These are phyloP conservation scores for Limnomonas spitsbergensis DNA, from an alignment of 139 green algal species.

Conservation along the genomic window DNA sequence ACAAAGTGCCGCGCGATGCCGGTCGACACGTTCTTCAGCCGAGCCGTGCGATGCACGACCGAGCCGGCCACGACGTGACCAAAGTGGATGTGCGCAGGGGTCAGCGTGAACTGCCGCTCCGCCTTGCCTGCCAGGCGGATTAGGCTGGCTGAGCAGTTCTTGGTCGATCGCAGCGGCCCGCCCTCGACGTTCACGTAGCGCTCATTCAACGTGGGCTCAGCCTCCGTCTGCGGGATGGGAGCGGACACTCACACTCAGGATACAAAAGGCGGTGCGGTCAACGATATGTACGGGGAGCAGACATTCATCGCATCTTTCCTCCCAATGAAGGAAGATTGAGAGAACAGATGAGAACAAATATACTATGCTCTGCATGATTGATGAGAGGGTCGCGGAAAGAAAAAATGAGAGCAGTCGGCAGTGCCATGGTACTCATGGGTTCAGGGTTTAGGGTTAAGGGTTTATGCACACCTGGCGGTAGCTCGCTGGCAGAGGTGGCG, in stretches of 20 bases:
- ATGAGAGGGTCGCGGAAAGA: too few relatives aligned
- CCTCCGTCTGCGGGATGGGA: neutral
- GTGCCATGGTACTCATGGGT: too few relatives aligned
- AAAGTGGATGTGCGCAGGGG: constrained; percentile 61
- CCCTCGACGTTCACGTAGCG: constrained; percentile 44
- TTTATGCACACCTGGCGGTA: constrained; percentile 27
- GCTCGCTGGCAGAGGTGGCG: constrained; percentile 27
- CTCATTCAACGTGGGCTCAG: constrained; percentile 21
- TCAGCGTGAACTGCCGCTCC: constrained; percentile 45
- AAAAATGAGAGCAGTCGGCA: too few relatives aligned
- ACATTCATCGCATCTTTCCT: too few relatives aligned
- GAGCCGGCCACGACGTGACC: constrained; percentile 41
- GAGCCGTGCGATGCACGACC: constrained; percentile 41
- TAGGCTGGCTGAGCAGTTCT: constrained; percentile 18
- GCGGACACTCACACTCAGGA: too few relatives aligned
- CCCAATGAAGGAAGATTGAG: too few relatives aligned
- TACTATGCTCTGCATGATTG: too few relatives aligned
- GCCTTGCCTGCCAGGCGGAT: constrained; percentile 20
- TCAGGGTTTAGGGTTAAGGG: too few relatives aligned
- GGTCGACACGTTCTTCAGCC: constrained; percentile 55
- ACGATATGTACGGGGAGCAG: too few relatives aligned
- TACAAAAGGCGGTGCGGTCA: too few relatives aligned
- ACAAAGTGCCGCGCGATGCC: constrained; percentile 44
- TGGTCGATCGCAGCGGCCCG: constrained; percentile 27
- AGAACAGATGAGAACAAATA: too few relatives aligned